A percentile compares a stretch with the other conserved stretches of the same genome.
phyloP scores from a whole-genome alignment of 768 basidiomycete species.

The Leucosporidium scottii region DNA sequence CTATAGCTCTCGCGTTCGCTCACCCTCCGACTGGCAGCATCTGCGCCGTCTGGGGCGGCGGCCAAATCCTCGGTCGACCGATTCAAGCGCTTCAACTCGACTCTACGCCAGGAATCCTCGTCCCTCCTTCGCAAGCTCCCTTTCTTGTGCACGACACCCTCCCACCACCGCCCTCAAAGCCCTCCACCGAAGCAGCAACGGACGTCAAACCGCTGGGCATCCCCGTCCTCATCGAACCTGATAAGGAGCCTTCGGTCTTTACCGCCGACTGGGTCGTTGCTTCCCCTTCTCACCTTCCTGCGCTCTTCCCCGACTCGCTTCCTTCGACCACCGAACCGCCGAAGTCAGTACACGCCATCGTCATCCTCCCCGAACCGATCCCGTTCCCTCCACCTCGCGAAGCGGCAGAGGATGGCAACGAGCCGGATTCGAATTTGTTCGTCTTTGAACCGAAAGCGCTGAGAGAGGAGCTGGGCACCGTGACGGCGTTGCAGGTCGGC shows the following conservation, averaged over 20 bases:
- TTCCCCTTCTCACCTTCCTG: conserved; percentile 11
- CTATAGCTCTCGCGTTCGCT: background rate
- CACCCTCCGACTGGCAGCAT: conserved; percentile 47
- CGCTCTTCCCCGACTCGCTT: conserved; percentile 10
- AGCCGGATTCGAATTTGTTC: conserved; percentile 59
- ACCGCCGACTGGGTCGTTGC: conserved; percentile 31
- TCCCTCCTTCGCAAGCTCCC: conserved; percentile 6
- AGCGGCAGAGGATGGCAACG: background rate
- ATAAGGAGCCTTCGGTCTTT: background rate
- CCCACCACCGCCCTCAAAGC: background rate
- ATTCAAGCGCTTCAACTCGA: conserved; percentile 13
- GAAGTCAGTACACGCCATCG: conserved; percentile 8
- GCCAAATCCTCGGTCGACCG: conserved; percentile 45
- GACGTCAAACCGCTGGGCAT: conserved; percentile 16
- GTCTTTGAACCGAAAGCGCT: conserved; percentile 67
- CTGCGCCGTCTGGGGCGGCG: conserved; percentile 61
- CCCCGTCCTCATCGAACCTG: conserved; percentile 20
- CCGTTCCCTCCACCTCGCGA: conserved; percentile 45
- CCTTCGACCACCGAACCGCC: background rate
- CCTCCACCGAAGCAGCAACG: background rate
- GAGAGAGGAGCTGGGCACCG: conserved; percentile 43
- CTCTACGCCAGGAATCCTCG: conserved; percentile 3
- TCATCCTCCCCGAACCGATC: conserved; percentile 8
- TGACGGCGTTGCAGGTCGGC: conserved; percentile 62
- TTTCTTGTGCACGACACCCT: conserved; percentile 4